phyloP scores from a whole-genome alignment of 768 basidiomycete species.

The Krasilnikovozyma curviuscula region DNA sequence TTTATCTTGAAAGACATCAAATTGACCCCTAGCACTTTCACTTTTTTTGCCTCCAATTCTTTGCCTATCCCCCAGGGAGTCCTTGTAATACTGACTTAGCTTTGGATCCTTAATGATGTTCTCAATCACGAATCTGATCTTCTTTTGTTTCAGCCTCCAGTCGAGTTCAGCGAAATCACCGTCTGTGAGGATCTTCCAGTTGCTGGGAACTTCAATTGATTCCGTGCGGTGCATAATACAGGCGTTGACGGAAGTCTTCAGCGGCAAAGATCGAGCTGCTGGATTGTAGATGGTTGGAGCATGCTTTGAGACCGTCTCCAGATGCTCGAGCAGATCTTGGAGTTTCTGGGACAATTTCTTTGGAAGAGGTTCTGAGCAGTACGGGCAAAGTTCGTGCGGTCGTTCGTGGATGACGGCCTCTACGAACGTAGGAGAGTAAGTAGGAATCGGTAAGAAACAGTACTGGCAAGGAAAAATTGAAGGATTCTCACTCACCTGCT shows the following conservation, averaged over 20 bases:
- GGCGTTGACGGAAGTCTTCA: slow-evolving; percentile 2
- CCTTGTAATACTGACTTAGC: neutral
- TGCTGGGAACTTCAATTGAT: neutral
- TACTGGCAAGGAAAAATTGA: too few relatives aligned
- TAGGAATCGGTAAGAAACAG: too few relatives aligned
- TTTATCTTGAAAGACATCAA: slow-evolving; percentile 2
- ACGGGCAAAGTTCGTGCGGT: neutral
- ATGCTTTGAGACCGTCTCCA: neutral
- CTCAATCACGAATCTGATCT: neutral
- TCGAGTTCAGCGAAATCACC: neutral
- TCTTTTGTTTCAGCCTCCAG: neutral
- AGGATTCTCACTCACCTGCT: too few relatives aligned
- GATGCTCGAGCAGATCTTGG: neutral
- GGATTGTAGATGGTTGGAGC: slow-evolving; percentile 5
- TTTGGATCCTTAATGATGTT: neutral
- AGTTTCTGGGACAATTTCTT: neutral
- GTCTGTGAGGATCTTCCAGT: neutral
- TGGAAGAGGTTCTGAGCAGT: slow-evolving; percentile 8
- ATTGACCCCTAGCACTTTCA: slow-evolving; percentile 2
- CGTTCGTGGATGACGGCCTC: too few relatives aligned
- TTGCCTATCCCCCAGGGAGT: slow-evolving; percentile 1
- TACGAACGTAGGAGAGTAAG: too few relatives aligned
- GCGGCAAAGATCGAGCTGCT: slow-evolving; percentile 1
- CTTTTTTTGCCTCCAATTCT: neutral
- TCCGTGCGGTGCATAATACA: slow-evolving; percentile 6